Percentiles rank a stretch among this genome's conserved stretches.
Evolutionary conservation across 1,284 basidiomycete species (phyloP).

Genomic region (Pulchroboletus neoregius): DNA sequence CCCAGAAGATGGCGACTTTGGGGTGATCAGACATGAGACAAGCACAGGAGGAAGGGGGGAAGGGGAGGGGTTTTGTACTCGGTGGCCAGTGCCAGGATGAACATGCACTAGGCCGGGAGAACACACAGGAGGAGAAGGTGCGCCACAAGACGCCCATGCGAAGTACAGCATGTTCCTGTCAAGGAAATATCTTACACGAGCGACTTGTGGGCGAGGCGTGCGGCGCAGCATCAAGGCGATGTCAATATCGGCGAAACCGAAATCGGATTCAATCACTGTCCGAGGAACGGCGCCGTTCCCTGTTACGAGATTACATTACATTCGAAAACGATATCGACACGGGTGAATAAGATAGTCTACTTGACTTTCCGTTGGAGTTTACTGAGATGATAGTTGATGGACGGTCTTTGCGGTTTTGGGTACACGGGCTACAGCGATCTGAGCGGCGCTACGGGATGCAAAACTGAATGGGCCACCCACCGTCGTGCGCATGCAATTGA

Average conservation of each 20-base stretch:
- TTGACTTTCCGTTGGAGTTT: conserved; percentile 70
- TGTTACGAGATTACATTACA: conserved; percentile 19
- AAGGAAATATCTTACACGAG: conserved; percentile 7
- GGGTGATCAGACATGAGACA: conserved; percentile 33
- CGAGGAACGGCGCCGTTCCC: neutral
- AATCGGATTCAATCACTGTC: neutral
- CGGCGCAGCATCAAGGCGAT: conserved; percentile 7
- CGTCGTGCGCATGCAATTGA: conserved; percentile 83
- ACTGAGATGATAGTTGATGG: conserved; percentile 84
- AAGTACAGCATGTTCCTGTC: conserved; percentile 17
- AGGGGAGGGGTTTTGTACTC: conserved; percentile 23
- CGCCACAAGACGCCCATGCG: conserved; percentile 23
- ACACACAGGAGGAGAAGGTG: neutral
- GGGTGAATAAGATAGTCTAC: conserved; percentile 36
- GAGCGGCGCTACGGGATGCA: neutral
- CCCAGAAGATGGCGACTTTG: conserved; percentile 59
- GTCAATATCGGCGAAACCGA: no score
- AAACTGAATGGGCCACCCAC: conserved; percentile 45
- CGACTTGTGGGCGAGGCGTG: no score
- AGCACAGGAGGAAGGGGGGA: conserved; percentile 8
- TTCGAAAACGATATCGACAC: conserved; percentile 12
- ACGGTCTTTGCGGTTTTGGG: conserved; percentile 61
- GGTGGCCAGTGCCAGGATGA: neutral
- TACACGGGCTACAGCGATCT: conserved; percentile 47
- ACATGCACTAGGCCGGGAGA: no score